These are phyloP conservation scores for Chiua virens DNA, from an alignment of 768 basidiomycete species.

Conservation along the genomic window DNA sequence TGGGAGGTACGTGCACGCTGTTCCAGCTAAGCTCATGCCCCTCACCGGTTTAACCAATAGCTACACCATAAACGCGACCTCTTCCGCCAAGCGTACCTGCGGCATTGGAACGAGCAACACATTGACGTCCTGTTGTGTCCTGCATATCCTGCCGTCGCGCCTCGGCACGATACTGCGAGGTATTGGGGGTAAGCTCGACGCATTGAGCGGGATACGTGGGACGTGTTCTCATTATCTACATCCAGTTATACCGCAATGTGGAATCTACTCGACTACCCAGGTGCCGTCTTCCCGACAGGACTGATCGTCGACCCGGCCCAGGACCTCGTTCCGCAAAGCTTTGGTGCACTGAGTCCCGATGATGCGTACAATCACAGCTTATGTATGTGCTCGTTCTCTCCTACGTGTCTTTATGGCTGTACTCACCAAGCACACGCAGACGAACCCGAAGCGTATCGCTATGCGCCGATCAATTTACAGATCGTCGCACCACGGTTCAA, in stretches of 20 bases:
- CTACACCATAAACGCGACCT: constrained; percentile 33
- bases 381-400: constrained; percentile 13
- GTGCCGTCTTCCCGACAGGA: constrained; percentile 46
- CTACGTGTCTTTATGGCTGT: not conserved
- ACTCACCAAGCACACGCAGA: constrained; percentile 16
- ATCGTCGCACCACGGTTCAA: constrained; percentile 25
- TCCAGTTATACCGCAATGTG: constrained; percentile 41
- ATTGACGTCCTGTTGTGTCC: constrained; percentile 44
- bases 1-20: constrained; percentile 29
- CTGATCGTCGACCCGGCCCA: constrained; percentile 26
- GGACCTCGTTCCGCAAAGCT: constrained; percentile 16
- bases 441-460: constrained; percentile 16
- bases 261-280: constrained; percentile 47
- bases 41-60: constrained; percentile 12
- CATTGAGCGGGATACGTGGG: no score
- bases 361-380: constrained; percentile 17
- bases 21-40: not conserved
- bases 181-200: constrained; percentile 31
- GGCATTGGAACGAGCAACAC: constrained; percentile 38
- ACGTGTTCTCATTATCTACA: no score
- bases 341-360: constrained; percentile 14
- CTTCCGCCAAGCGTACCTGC: constrained; percentile 35
- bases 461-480: constrained; percentile 22
- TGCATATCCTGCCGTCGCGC: constrained; percentile 35
- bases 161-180: constrained; percentile 36